Base-by-base conservation (phyloP, 208 protist species). In the Acanthamoeba royreba region DNA sequence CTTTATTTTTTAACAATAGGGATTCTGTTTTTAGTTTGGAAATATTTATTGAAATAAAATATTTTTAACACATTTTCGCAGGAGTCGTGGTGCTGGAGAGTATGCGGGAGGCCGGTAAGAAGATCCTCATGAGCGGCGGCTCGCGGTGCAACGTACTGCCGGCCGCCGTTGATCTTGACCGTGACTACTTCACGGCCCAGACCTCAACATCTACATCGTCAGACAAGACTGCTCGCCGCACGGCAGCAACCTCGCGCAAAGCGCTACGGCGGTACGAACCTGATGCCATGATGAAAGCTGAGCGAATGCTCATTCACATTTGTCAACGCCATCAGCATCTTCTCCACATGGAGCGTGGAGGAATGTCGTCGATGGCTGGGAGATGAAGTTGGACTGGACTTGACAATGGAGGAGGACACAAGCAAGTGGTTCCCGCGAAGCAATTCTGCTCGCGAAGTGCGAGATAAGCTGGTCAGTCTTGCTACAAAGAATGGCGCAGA, bases 71-170 rank as follows among this genome's bases (percentile, higher is more conserved):
- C 25, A 55, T 85, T n/a, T n/a, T n/a, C n/a, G 45, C 40, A 13
- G 31, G 55, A 19, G 46, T 69, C 25, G 47, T 88, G 46, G 35
- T 86, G 35, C 88, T 94, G 33, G 92, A 94, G 69, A 55, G 92
- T 17, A 90, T 85, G n/a, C 63, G 47, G 35, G 92, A 94, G 52
- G 77, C 92, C 4, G 92, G 92, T 4, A 94, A 94, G 92, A 94
- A 94, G 77, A 94, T 94, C 4, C 88, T 94, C 53, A 94, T 94
- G 92, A 86, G 63, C 35, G 92, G 92, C 17, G 92, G 92, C 13
- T 53, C 92, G 5, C 69, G 92, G n/a, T 94, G 92, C 49, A 94
- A 94, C 69, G 92, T 74, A 49, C 33, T 89, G 45, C 47, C 47
- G 13, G 92, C 72, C 1, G 66, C 61, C 58, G n/a, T 94, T 4